Evolutionary conservation across 148 eudicot species (phyloP), one percentile per base, ranked within the genome.

Genomic region (Rhododendron molle): DNA sequence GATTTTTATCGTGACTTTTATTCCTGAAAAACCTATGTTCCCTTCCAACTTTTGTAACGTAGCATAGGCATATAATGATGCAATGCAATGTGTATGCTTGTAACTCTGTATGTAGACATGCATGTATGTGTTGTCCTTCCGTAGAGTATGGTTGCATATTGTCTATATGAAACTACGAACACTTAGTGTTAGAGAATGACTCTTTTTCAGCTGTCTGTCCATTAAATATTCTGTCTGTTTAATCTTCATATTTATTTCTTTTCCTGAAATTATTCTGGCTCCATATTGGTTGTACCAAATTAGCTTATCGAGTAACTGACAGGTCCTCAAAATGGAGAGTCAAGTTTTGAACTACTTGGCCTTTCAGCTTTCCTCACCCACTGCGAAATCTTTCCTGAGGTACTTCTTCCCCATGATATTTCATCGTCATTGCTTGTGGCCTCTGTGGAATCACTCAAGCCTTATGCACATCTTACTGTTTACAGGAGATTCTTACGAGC

Each of bases 321-420:
- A 95, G 98, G 98, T 96, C 11, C 80, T 96, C 85, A 87, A 83
- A 84, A 91, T 96, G 95, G 98, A 96, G 88, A 90, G 92, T 84
- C 87, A 90, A 84, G 93, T 94, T 86, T 87, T 96, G 85, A 92
- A 94, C 88, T 88, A 89, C 76, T 81, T 94, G 84, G 81, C 88
- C 73, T 96, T 94, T 87, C 95, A 90, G 80, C 91, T 96, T 60
- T 92, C 94, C 67, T 89, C 89, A 83, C 98, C 98, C 6, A 96
- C 98, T 47, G 84, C 91, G 14, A 93, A 94, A 88, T 89, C 96
- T 34, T 96, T 96, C 84, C 88, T 96, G 79, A 93, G 98, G 96
- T 92, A 85, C 78, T 89, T 83, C 21, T 86, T 54, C 18, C 58
- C 32, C 74, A 28, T 40, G 54, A 40, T 80, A 28, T 73, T 3